phyloP scores from a whole-genome alignment of 352 stramenopile genomes.

The Globisporangium camurandrum region DNA sequence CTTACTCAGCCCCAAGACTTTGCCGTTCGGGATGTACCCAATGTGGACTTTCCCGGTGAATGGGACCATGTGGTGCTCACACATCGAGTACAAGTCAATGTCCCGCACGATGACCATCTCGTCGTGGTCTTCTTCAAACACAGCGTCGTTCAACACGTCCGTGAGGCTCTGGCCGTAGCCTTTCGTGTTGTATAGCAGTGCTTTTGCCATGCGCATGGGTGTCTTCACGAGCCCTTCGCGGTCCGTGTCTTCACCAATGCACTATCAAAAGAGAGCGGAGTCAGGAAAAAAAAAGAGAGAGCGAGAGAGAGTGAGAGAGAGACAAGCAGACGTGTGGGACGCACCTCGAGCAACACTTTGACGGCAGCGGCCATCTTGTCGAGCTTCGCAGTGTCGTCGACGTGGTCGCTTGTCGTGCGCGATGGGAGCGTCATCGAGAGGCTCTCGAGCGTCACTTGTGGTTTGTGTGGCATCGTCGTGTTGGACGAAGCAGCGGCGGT shows the following conservation, averaged over 20 bases:
- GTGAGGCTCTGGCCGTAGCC: constrained; percentile 89
- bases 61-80: constrained; percentile 99
- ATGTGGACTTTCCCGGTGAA: constrained; percentile 97
- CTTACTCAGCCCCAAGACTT: constrained; percentile 98
- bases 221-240: constrained; percentile 95
- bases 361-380: constrained; percentile 92
- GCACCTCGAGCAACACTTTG: constrained; percentile 87
- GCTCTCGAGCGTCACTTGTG: constrained; percentile 19
- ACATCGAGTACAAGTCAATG: constrained; percentile 98
- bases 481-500: not conserved
- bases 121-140: constrained; percentile 98
- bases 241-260: constrained; percentile 91
- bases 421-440: constrained; percentile 64
- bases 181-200: constrained; percentile 94
- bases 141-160: constrained; percentile 93
- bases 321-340: not conserved
- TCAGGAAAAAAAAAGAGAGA: not conserved
- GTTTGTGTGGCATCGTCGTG: not conserved
- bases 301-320: not conserved
- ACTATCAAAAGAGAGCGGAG: constrained; percentile 23
- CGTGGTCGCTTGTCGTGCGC: constrained; percentile 49
- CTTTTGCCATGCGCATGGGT: constrained; percentile 96
- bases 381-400: constrained; percentile 73
- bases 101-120: constrained; percentile 99
- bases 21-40: constrained; percentile 92